Conservation (phyloP, 2,329 filamentous ascomycete species). For the Fonsecaea pedrosoi region DNA sequence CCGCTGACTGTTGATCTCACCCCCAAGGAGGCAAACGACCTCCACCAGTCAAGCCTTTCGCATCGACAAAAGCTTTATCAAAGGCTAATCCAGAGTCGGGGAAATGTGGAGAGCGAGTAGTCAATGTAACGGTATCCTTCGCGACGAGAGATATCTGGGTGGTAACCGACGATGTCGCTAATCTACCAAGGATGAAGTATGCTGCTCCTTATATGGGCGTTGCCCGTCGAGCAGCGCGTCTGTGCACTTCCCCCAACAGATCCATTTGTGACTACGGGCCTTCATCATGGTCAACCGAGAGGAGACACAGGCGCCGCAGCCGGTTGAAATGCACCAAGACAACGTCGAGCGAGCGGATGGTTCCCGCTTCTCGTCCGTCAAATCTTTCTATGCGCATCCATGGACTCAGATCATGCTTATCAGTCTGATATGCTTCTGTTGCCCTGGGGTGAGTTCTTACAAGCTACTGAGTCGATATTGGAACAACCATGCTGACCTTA, state of each 20-base stretch:
- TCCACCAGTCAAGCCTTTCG: neutral
- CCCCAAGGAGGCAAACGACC: conserved; percentile 7
- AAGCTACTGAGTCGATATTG: conserved; percentile 1
- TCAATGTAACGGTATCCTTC: conserved; percentile 25
- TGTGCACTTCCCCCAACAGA: neutral
- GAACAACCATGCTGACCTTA: neutral
- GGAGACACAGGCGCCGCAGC: conserved; percentile 1
- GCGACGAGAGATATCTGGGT: neutral
- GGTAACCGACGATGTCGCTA: neutral
- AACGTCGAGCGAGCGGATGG: conserved; percentile 15
- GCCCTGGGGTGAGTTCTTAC: conserved; percentile 50
- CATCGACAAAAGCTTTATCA: conserved; percentile 19
- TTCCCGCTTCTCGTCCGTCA: conserved; percentile 13
- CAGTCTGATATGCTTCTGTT: conserved; percentile 59
- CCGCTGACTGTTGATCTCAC: conserved; percentile 8
- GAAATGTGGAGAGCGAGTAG: conserved; percentile 5
- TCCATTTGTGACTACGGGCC: neutral
- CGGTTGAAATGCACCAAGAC: conserved; percentile 9
- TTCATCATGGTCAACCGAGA: conserved; percentile 15
- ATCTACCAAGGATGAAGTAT: neutral
- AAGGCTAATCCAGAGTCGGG: conserved; percentile 7
- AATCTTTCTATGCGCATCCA: conserved; percentile 49
- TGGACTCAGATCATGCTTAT: conserved; percentile 59
- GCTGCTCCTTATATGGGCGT: neutral
- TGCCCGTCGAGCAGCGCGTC: neutral